phyloP scores from a whole-genome alignment of 805 yeast genomes.

The Wickerhamiella bombiphila region DNA sequence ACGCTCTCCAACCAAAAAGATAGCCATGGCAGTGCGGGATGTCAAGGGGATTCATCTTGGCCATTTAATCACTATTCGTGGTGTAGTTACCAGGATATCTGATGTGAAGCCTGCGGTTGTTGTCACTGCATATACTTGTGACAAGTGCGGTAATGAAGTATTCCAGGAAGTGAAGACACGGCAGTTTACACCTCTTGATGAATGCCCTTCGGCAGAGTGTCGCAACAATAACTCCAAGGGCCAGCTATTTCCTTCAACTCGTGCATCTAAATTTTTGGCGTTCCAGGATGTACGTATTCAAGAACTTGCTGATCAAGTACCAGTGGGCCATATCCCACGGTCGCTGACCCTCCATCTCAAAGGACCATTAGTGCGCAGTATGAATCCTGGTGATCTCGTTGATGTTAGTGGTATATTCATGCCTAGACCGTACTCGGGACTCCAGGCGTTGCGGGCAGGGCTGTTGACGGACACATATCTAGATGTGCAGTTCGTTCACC shows the following conservation, averaged over 20 bases:
- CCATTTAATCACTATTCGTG: slow-evolving; percentile 75
- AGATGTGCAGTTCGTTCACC: slow-evolving; percentile 72
- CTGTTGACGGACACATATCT: slow-evolving; percentile 84
- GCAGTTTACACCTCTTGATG: slow-evolving; percentile 73
- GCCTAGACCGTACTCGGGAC: slow-evolving; percentile 94
- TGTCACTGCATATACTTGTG: slow-evolving; percentile 94
- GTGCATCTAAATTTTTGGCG: slow-evolving; percentile 90
- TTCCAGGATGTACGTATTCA: slow-evolving; percentile 94
- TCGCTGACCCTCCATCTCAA: slow-evolving; percentile 72
- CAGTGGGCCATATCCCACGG: slow-evolving; percentile 95
- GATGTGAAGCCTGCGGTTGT: slow-evolving; percentile 88
- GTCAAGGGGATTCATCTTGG: slow-evolving; percentile 77
- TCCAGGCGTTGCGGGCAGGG: slow-evolving; percentile 84
- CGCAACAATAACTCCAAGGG: slow-evolving; percentile 68
- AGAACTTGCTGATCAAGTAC: slow-evolving; percentile 91
- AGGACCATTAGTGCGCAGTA: slow-evolving; percentile 75
- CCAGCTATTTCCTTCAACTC: slow-evolving; percentile 76
- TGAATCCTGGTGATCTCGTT: slow-evolving; percentile 89
- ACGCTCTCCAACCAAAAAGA: slow-evolving; percentile 17
- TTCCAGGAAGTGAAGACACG: slow-evolving; percentile 86
- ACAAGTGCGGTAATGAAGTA: slow-evolving; percentile 89
- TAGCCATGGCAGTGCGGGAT: slow-evolving; percentile 76
- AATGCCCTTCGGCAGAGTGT: slow-evolving; percentile 78
- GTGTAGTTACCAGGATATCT: slow-evolving; percentile 87
- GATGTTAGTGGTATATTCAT: slow-evolving; percentile 84